Evolutionary conservation across 305 asterid species (phyloP).

Genomic region (Ilex paraguariensis): DNA sequence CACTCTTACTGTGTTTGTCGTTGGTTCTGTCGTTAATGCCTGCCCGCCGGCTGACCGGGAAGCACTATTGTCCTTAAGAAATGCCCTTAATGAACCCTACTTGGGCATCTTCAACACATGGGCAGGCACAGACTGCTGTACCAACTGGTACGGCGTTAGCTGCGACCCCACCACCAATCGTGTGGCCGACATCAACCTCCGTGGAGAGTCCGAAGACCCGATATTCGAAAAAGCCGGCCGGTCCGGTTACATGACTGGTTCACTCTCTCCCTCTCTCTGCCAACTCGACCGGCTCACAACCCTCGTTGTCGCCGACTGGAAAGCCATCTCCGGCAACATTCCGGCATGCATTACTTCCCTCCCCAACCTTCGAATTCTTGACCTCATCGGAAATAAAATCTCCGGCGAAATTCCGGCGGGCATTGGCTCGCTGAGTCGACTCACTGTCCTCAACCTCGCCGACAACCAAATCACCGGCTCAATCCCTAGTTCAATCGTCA

Average conservation of each 20-base stretch:
- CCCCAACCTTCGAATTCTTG: slow-evolving; percentile 55
- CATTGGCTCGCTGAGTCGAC: slow-evolving; percentile 52
- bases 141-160: slow-evolving; percentile 71
- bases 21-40: slow-evolving; percentile 27
- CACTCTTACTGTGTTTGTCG: slow-evolving; percentile 17
- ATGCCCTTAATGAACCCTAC: slow-evolving; percentile 69
- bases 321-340: slow-evolving; percentile 65
- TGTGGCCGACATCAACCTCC: slow-evolving; percentile 74
- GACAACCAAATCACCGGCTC: slow-evolving; percentile 67
- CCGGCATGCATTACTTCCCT: slow-evolving; percentile 68
- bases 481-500: slow-evolving; percentile 52
- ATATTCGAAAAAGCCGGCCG: slow-evolving; percentile 81
- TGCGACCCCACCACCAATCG: slow-evolving; percentile 76
- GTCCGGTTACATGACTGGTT: slow-evolving; percentile 88
- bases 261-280: slow-evolving; percentile 62
- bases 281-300: slow-evolving; percentile 69
- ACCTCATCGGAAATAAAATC: slow-evolving; percentile 71
- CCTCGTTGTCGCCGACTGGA: slow-evolving; percentile 88
- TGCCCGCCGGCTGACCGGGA: slow-evolving; percentile 68
- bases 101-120: slow-evolving; percentile 71
- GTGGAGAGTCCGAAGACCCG: slow-evolving; percentile 93
- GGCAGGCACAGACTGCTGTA: slow-evolving; percentile 71
- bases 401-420: slow-evolving; percentile 68
- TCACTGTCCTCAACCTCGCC: slow-evolving; percentile 76
- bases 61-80: slow-evolving; percentile 53